Percentiles rank a stretch among this genome's conserved stretches.
Evolutionary conservation across 805 yeast species (phyloP).

Genomic region (Grigorovia transvaalensis): DNA sequence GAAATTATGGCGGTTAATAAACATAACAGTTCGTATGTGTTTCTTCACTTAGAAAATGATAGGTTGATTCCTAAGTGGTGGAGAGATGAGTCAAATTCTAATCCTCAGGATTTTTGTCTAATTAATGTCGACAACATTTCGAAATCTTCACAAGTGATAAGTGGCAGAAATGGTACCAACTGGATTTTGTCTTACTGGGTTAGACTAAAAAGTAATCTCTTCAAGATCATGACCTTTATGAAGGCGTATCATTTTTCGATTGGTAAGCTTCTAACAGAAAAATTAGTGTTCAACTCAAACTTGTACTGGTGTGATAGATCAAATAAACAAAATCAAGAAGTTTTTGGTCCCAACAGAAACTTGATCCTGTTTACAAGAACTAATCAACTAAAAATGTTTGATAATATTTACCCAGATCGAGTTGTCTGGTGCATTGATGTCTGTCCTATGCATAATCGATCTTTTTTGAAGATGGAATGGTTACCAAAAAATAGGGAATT

Average conservation of each 20-base stretch:
- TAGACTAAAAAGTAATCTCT: constrained; percentile 18
- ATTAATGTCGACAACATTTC: constrained; percentile 14
- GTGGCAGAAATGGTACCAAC: constrained; percentile 9
- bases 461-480: constrained; percentile 18
- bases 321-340: constrained; percentile 12
- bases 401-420: constrained; percentile 31
- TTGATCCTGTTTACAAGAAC: constrained; percentile 33
- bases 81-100: constrained; percentile 35
- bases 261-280: constrained; percentile 13
- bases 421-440: constrained; percentile 31
- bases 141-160: constrained; percentile 1
- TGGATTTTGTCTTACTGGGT: constrained; percentile 19
- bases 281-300: constrained; percentile 9
- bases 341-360: constrained; percentile 39
- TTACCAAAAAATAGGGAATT: constrained; percentile 12
- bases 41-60: constrained; percentile 17
- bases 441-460: neutral
- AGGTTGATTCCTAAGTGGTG: constrained; percentile 27
- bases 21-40: constrained; percentile 6
- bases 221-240: constrained; percentile 12
- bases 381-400: constrained; percentile 36
- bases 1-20: constrained; percentile 9
- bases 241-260: constrained; percentile 13
- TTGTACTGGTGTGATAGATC: constrained; percentile 8
- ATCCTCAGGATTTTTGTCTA: constrained; percentile 28